Conservation (phyloP, 2,329 filamentous ascomycete species). For the Emericellopsis cladophorae region DNA sequence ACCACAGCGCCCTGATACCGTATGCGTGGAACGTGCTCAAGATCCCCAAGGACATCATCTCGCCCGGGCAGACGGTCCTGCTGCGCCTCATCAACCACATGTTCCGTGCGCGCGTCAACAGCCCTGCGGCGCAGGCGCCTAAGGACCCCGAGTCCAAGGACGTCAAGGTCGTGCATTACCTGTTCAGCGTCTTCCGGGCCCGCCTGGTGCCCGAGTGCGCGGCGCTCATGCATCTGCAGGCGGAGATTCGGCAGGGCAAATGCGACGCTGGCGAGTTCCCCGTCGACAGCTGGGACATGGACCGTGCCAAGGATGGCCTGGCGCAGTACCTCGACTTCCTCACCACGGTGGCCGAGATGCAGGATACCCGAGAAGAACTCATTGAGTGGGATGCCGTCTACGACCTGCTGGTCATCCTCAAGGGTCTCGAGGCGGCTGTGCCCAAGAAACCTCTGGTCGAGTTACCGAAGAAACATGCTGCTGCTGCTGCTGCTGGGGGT, state of each 20-base stretch:
- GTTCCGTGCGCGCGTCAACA: conserved; percentile 47
- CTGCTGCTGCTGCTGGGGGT: conserved; percentile 5
- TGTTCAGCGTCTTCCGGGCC: conserved; percentile 84
- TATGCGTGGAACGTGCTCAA: conserved; percentile 86
- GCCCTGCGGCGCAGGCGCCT: conserved; percentile 26
- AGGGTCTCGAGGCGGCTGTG: conserved; percentile 77
- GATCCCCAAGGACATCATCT: conserved; percentile 92
- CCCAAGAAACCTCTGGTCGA: conserved; percentile 62
- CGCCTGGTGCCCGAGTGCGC: conserved; percentile 90
- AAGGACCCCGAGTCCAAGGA: conserved; percentile 40
- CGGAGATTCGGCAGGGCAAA: conserved; percentile 68
- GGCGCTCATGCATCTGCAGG: conserved; percentile 87
- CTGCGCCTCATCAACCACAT: conserved; percentile 85
- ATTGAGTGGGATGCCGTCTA: conserved; percentile 88
- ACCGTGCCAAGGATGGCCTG: conserved; percentile 87
- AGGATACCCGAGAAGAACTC: conserved; percentile 70
- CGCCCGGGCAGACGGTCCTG: conserved; percentile 85
- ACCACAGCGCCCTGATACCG: conserved; percentile 78
- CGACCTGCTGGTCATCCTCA: conserved; percentile 76
- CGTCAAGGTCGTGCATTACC: conserved; percentile 64
- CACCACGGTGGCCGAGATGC: conserved; percentile 75
- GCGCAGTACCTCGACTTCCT: conserved; percentile 93
- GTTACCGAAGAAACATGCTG: conserved; percentile 15
- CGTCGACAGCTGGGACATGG: conserved; percentile 94
- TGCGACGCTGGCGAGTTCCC: conserved; percentile 79